Conservation (phyloP, 169 alveolate genomes). For the Plasmodium fragile region DNA sequence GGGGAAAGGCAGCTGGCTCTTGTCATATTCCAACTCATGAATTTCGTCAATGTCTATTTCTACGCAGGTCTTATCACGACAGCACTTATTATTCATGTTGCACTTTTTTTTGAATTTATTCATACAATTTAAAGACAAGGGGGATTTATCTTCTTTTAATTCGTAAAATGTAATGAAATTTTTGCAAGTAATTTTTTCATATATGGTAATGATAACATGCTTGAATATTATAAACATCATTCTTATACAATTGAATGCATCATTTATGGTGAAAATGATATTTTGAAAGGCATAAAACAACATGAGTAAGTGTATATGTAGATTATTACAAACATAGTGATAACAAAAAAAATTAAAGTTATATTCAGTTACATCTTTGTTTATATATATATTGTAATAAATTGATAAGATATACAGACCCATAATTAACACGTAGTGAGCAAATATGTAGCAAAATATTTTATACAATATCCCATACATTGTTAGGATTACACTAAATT, state of each 20-base stretch:
- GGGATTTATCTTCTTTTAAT: constrained; percentile 65
- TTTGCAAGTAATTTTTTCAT: constrained; percentile 72
- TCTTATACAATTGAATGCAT: constrained; percentile 52
- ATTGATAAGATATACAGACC: constrained; percentile 55
- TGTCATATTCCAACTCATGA: constrained; percentile 52
- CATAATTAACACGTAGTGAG: constrained; percentile 70
- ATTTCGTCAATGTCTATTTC: constrained; percentile 68
- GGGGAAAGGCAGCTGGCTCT: constrained; percentile 18
- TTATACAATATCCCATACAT: constrained; percentile 64
- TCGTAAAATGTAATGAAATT: constrained; percentile 68
- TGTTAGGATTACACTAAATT: constrained; percentile 65
- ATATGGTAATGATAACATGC: constrained; percentile 42
- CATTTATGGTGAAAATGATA: constrained; percentile 60
- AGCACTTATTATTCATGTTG: constrained; percentile 33
- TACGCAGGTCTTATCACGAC: constrained; percentile 66
- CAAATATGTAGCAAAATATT: constrained; percentile 67
- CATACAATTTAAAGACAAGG: constrained; percentile 42
- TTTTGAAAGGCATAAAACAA: constrained; percentile 61
- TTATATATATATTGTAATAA: constrained; percentile 43
- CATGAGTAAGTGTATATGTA: constrained; percentile 66
- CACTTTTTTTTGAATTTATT: constrained; percentile 34
- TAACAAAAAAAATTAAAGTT: constrained; percentile 66
- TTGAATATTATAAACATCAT: constrained; percentile 38
- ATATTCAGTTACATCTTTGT: constrained; percentile 43
- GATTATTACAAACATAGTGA: constrained; percentile 59